Conservation (phyloP, 2,329 filamentous ascomycete species). For the Beauveria scarabaeidicola region DNA sequence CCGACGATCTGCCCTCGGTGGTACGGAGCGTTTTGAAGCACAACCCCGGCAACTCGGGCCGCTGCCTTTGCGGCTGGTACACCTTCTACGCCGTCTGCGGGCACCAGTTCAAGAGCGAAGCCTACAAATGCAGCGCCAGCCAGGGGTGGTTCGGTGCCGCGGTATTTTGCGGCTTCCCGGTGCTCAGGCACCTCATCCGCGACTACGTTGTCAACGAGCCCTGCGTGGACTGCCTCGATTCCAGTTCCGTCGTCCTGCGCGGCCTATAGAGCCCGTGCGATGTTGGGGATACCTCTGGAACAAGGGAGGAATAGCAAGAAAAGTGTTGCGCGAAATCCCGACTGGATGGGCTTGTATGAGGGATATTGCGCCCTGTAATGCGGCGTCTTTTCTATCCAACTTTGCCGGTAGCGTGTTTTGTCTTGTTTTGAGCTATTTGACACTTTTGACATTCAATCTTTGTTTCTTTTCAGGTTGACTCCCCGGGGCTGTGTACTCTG, state of each 20-base stretch:
- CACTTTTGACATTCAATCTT: not conserved
- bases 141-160: not conserved
- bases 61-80: not conserved
- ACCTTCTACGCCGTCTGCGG: not conserved
- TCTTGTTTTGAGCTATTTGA: not conserved
- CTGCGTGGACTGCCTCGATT: not conserved
- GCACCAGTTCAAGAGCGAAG: not conserved
- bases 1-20: not conserved
- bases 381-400: not conserved
- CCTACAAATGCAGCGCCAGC: not conserved
- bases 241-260: not conserved
- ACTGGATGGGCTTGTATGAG: not conserved
- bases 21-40: not conserved
- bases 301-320: not conserved
- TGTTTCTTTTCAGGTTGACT: not conserved
- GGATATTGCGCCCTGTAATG: not conserved
- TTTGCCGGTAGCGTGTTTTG: not conserved
- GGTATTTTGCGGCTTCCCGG: not conserved
- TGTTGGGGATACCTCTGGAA: no score
- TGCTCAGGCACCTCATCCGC: not conserved
- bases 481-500: not conserved
- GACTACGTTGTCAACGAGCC: not conserved
- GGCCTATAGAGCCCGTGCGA: not conserved
- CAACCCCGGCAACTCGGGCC: not conserved
- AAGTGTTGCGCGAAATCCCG: no score